Conservation (phyloP, 306 rosid species). For the Glycine latifolia region DNA sequence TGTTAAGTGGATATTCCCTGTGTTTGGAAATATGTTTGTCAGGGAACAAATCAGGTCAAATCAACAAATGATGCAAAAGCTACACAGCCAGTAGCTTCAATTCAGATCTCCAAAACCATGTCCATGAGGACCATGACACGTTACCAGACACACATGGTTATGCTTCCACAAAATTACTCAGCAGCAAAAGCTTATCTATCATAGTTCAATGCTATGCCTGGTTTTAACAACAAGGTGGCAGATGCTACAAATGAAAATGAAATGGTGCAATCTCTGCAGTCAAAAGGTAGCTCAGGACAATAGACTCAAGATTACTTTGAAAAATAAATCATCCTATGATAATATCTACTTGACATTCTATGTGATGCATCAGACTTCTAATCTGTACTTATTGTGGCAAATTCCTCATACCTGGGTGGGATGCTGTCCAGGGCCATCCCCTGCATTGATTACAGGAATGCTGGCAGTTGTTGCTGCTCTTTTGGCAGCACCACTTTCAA, state of each 20-base stretch:
- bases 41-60: too few relatives aligned
- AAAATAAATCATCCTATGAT: slow-evolving; percentile 1
- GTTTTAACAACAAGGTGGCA: background rate
- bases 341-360: slow-evolving; percentile 1
- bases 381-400: background rate
- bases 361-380: background rate
- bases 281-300: background rate
- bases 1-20: too few relatives aligned
- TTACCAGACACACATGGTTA: background rate
- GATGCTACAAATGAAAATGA: slow-evolving; percentile 31
- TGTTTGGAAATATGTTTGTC: too few relatives aligned
- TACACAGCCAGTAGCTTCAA: too few relatives aligned
- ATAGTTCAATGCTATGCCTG: background rate
- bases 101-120: too few relatives aligned
- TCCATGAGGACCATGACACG: background rate
- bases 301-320: background rate
- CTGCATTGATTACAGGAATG: slow-evolving; percentile 94
- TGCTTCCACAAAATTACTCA: background rate
- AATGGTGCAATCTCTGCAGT: slow-evolving; percentile 15
- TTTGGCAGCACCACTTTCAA: slow-evolving; percentile 95
- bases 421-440: slow-evolving; percentile 98
- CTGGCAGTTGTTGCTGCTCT: slow-evolving; percentile 81
- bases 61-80: too few relatives aligned
- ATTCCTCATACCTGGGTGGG: slow-evolving; percentile 77
- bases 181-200: background rate